Conservation (phyloP, 2,329 filamentous ascomycete genomes). For the Talaromyces piceae region DNA sequence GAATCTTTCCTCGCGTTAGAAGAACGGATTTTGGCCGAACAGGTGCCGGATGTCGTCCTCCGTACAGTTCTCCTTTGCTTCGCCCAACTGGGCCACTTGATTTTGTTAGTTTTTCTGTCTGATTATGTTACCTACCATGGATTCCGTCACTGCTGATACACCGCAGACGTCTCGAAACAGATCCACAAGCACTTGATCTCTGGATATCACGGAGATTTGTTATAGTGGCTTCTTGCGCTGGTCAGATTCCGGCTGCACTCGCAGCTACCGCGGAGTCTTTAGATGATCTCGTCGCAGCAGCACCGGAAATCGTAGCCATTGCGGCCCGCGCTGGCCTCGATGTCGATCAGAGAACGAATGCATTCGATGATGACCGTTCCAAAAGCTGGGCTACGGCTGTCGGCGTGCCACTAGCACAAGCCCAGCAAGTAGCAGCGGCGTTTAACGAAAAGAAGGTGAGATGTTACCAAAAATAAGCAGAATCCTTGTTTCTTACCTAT, state of each 20-base stretch:
- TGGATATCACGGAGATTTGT: not conserved
- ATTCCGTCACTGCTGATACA: not conserved
- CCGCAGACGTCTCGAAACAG: not conserved
- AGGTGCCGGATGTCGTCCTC: slow-evolving; percentile 4
- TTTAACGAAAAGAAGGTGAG: slow-evolving; percentile 2
- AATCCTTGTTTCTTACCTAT: not conserved
- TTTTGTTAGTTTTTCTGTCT: not conserved
- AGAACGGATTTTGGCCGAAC: not conserved
- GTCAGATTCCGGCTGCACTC: slow-evolving; percentile 1
- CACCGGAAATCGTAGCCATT: slow-evolving; percentile 2
- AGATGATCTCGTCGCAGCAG: slow-evolving; percentile 1
- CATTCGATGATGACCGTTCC: slow-evolving; percentile 1
- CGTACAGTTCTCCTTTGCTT: slow-evolving; percentile 4
- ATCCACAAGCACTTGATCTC: not conserved
- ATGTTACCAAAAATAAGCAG: not conserved
- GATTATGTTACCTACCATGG: not conserved
- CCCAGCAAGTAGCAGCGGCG: not conserved
- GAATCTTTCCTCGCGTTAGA: not conserved
- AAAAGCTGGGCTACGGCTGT: slow-evolving; percentile 6
- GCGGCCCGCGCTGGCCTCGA: slow-evolving; percentile 2
- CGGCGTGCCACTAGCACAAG: not conserved
- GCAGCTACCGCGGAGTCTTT: not conserved
- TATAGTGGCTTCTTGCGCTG: slow-evolving; percentile 5
- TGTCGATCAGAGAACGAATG: slow-evolving; percentile 3
- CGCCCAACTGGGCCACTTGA: slow-evolving; percentile 4